Evolutionary conservation across 2,329 filamentous ascomycete genomes (phyloP).

Genomic region (Fusarium sp.): DNA sequence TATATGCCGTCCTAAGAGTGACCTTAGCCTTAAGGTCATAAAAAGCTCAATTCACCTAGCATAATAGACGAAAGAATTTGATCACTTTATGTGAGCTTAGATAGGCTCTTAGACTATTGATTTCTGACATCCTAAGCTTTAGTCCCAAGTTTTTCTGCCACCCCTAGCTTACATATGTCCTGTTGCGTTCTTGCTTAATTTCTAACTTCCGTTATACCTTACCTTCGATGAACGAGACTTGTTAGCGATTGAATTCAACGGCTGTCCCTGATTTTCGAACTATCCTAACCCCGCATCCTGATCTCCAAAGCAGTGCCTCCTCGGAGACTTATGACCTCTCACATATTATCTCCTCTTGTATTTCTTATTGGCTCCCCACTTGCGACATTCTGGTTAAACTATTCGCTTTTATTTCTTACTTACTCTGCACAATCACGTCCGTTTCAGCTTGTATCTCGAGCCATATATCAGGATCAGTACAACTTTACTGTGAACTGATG

Average conservation of each 20-base stretch:
- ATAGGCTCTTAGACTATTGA: no score
- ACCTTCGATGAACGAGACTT: neutral
- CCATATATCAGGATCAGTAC: neutral
- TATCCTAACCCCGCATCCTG: neutral
- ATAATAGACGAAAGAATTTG: no score
- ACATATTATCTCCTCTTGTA: neutral
- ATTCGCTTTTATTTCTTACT: neutral
- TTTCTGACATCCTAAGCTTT: no score
- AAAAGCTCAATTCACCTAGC: no score
- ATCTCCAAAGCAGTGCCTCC: neutral
- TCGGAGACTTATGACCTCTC: neutral
- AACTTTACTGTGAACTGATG: neutral
- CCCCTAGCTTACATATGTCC: no score
- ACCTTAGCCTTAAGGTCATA: no score
- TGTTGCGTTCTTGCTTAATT: no score
- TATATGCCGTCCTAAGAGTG: no score
- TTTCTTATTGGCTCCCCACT: neutral
- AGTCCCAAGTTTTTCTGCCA: no score
- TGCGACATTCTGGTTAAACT: slow-evolving; percentile 11
- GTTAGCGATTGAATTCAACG: neutral
- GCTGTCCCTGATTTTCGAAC: neutral
- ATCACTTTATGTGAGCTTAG: no score
- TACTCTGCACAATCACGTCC: neutral
- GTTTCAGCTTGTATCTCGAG: no score
- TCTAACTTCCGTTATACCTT: neutral